phyloP scores from a whole-genome alignment of 495 filamentous ascomycete genomes.

The Sabuloglossum arenarium region DNA sequence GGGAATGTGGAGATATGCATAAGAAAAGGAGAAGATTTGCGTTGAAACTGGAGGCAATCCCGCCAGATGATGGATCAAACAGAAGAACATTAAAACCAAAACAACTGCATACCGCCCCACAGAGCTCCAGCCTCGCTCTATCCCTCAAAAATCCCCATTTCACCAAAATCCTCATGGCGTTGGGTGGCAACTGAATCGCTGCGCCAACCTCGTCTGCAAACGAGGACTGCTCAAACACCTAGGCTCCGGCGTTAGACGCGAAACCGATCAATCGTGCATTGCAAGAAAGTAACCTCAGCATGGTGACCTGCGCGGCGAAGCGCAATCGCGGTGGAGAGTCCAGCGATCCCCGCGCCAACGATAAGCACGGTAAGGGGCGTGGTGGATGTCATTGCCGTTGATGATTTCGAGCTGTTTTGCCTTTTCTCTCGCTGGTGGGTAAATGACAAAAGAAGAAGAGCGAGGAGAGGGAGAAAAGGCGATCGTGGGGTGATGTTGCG shows the following conservation, averaged over 20 bases:
- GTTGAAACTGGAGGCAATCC: too few relatives aligned
- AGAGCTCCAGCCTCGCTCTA: neutral
- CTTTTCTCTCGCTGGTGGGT: neutral
- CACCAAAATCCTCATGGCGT: slow-evolving; percentile 7
- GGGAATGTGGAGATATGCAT: too few relatives aligned
- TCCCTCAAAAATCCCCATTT: neutral
- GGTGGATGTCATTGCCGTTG: neutral
- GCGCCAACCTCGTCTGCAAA: slow-evolving; percentile 30
- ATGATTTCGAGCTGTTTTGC: neutral
- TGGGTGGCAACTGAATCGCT: slow-evolving; percentile 4
- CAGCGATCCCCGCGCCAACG: slow-evolving; percentile 36
- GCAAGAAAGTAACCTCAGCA: slow-evolving; percentile 19
- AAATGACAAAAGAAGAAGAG: too few relatives aligned
- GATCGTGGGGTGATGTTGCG: too few relatives aligned
- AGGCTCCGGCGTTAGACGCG: slow-evolving; percentile 7
- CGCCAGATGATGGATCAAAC: neutral
- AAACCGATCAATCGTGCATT: too few relatives aligned
- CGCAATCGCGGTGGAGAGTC: slow-evolving; percentile 30
- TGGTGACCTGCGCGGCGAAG: slow-evolving; percentile 31
- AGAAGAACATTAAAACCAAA: neutral
- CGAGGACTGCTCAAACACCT: slow-evolving; percentile 33
- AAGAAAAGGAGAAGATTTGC: too few relatives aligned
- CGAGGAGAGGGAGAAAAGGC: too few relatives aligned
- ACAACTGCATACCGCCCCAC: neutral
- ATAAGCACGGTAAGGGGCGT: slow-evolving; percentile 21